Base-by-base conservation (phyloP, 2,329 filamentous ascomycete species). In the Fonsecaea monophora region DNA sequence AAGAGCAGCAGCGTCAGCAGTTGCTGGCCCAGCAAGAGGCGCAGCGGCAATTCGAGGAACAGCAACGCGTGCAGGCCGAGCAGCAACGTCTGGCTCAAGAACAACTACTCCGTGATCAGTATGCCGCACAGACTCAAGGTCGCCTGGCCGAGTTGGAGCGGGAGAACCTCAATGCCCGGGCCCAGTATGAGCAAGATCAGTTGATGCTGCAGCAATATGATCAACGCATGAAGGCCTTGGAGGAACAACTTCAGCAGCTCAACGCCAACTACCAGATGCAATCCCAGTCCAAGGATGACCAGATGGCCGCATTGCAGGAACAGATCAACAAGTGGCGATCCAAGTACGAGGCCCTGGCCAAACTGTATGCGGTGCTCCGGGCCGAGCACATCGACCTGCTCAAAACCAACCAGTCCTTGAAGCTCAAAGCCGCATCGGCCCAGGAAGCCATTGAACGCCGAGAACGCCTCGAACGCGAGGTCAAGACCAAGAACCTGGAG, bases 401-500 rank as follows among this genome's bases (percentile, higher is more conserved):
- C 53, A 92, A 97, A 76, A 98, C 96, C 77, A 98, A 97, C 82
- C 99, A 99, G 85, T 85, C 89, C 6, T 92, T 97, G 42, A 96
- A 98, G 78, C 85, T 98, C 70, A 99, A 98, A 84, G 95, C 95
- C 1, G 93, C 94, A 15, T 98, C 94, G 4, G 95, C 95, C 0
- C 94, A 98, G 77, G 95, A 99, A 81, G 95, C 95, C 1, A 97
- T 98, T 70, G 95, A 98, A 65, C 89, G 87, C 73, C 90, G 94
- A 8, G 95, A 99, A 82, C 97, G 96, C 83, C 85, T 99, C 60
- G 93, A 98, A 82, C 90, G 94, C 38, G 95, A 99, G 81, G 91
- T 99, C 78, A 99, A 99, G 86, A 97, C 94, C 35, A 99, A 99
- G 87, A 99, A 99, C 77, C 83, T 99, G n/a, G 95, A 99, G 79